phyloP scores from a whole-genome alignment of 2,329 filamentous ascomycete genomes.

The Trichoderma pleuroti region DNA sequence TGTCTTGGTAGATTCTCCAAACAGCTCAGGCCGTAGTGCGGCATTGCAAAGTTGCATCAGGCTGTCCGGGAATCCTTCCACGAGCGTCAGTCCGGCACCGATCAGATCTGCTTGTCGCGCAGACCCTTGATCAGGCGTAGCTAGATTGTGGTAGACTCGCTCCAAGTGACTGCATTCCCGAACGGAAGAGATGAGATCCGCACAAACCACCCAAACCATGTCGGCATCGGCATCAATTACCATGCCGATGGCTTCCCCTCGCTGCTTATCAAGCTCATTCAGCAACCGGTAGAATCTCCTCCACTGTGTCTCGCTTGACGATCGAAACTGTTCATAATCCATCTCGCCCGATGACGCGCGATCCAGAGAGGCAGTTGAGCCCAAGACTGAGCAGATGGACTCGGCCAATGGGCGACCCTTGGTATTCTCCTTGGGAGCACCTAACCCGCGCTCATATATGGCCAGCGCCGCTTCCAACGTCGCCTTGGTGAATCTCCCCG shows the following conservation, averaged over 20 bases:
- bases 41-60: conserved; percentile 65
- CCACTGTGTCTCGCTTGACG: conserved; percentile 79
- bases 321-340: conserved; percentile 72
- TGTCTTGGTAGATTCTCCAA: conserved; percentile 66
- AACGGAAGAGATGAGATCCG: conserved; percentile 76
- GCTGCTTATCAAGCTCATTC: conserved; percentile 78
- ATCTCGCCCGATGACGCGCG: conserved; percentile 60
- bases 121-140: conserved; percentile 49
- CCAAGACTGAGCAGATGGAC: conserved; percentile 69
- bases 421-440: conserved; percentile 34
- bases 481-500: conserved; percentile 74
- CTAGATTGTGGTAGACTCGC: conserved; percentile 65
- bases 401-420: conserved; percentile 64
- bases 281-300: conserved; percentile 82
- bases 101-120: conserved; percentile 60
- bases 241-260: conserved; percentile 77
- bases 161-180: conserved; percentile 78
- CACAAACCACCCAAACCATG: conserved; percentile 79
- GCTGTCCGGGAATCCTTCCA: conserved; percentile 65
- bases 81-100: conserved; percentile 65
- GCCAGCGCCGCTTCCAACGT: conserved; percentile 79
- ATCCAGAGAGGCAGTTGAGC: conserved; percentile 63
- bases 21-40: conserved; percentile 68
- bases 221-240: conserved; percentile 67
- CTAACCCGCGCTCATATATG: conserved; percentile 69